Evolutionary conservation across 306 rosid genomes (phyloP), one percentile per base, ranked within the genome.

Genomic region (Erythrophleum fordii): DNA sequence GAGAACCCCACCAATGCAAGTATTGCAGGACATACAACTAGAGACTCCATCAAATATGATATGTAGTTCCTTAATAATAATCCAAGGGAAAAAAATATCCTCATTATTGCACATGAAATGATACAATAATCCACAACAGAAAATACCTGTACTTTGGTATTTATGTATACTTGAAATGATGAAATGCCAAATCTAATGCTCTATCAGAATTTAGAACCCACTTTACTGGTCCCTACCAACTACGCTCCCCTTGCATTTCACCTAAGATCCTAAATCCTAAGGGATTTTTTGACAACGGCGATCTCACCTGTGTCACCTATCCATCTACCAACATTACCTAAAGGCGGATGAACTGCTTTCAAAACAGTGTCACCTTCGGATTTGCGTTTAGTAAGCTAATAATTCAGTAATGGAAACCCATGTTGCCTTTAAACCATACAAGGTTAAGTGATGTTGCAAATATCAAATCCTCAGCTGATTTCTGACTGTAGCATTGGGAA

Each of bases 401-500:
- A 26, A 80, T 85, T 82, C 81, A 66, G 87, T 82, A 60, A 65
- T 37, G 68, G 74, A 78, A 79, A 75, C 59, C 66, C 78, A 55
- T 75, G 68, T 68, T 69, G 67, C 64, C 77, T 77, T 75, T 71
- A 60, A 78, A 67, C 80, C 83, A 82, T 74, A 58, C 73, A 80
- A 3, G 86, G 81, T 81, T 72, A 84, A 44, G 83, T 84, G 77
- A 81, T 60, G 83, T 62, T 72, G 81, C 79, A 53, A 51, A 29
- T 60, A 77, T 80, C 45, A 78, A 84, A 31, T 77, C 82, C 77
- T 81, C 86, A 91, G 74, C 85, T 85, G 79, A 90, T 91, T 72
- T 88, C 92, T 45, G 94, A 85, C 85, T 91, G 98, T 67, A 91
- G 76, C 85, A 90, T 86, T 68, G 94, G 98, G 86, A 91, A 93